These are phyloP conservation scores for Pseudoturritis turrita DNA, from an alignment of 345 rosid genomes.

Conservation along the genomic window DNA sequence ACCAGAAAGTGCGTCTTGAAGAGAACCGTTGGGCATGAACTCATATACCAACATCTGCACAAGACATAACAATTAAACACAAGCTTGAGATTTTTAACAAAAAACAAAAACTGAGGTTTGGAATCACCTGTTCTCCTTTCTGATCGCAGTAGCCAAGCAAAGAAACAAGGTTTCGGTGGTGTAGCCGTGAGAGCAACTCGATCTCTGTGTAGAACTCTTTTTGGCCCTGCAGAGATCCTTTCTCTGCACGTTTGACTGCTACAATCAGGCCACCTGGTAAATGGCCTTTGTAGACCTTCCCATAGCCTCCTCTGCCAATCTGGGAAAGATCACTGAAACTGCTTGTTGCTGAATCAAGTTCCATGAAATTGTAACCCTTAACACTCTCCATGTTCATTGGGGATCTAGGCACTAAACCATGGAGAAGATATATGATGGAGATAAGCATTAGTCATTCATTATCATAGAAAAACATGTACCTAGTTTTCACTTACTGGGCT, in stretches of 20 bases:
- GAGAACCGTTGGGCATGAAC: constrained; percentile 52
- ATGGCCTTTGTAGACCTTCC: constrained; percentile 51
- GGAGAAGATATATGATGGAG: neutral
- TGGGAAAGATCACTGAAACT: constrained; percentile 30
- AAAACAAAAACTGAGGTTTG: no score
- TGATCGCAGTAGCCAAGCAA: constrained; percentile 52
- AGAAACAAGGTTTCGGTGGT: constrained; percentile 59
- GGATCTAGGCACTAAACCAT: constrained; percentile 27
- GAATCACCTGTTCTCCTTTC: constrained; percentile 41
- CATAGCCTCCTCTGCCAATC: constrained; percentile 55
- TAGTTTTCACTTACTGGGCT: constrained; percentile 15
- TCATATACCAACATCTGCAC: constrained; percentile 53
- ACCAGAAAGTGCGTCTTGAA: constrained; percentile 47
- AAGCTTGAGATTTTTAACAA: neutral
- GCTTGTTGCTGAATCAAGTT: constrained; percentile 42
- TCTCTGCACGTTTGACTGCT: constrained; percentile 48
- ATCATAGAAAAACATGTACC: neutral
- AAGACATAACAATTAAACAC: neutral
- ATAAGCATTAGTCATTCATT: neutral
- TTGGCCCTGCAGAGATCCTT: constrained; percentile 45
- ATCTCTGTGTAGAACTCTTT: constrained; percentile 54
- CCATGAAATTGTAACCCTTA: constrained; percentile 37
- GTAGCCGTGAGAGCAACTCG: constrained; percentile 44
- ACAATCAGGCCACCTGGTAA: constrained; percentile 41
- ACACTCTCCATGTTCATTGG: constrained; percentile 39